Conservation (phyloP, 768 basidiomycete species). For the Mycena vitilis region DNA sequence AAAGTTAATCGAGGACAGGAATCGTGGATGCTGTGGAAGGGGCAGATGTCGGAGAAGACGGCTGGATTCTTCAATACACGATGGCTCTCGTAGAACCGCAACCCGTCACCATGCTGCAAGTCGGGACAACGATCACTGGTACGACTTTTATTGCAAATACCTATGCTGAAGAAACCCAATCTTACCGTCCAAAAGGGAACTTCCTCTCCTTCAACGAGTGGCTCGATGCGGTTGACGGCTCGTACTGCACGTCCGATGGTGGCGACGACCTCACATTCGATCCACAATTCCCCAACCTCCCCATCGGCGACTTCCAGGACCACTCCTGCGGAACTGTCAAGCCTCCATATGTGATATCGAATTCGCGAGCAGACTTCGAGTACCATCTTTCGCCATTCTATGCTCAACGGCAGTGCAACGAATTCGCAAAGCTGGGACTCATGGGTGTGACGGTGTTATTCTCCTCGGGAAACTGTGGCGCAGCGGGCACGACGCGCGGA, state of each 20-base stretch:
- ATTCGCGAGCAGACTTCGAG: conserved; percentile 54
- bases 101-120: conserved; percentile 47
- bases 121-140: conserved; percentile 44
- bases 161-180: background rate
- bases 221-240: conserved; percentile 50
- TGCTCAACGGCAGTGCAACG: conserved; percentile 56
- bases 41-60: conserved; percentile 52
- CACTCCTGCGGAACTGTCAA: conserved; percentile 51
- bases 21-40: conserved; percentile 35
- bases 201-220: conserved; percentile 48
- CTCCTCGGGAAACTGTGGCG: conserved; percentile 54
- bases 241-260: conserved; percentile 50
- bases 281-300: conserved; percentile 46
- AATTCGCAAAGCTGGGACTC: conserved; percentile 62
- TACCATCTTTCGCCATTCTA: conserved; percentile 48
- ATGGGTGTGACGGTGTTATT: conserved; percentile 61
- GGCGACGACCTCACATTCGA: conserved; percentile 48
- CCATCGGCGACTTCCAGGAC: conserved; percentile 45
- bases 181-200: conserved; percentile 24
- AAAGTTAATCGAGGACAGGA: too few species aligned
- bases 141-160: background rate
- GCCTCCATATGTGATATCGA: conserved; percentile 56
- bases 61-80: conserved; percentile 58
- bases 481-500: conserved; percentile 47
- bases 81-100: conserved; percentile 53